Percentiles rank a stretch among this genome's conserved stretches.
Evolutionary conservation across 1,284 basidiomycete genomes (phyloP).

Genomic region (Clitocybe nebularis): DNA sequence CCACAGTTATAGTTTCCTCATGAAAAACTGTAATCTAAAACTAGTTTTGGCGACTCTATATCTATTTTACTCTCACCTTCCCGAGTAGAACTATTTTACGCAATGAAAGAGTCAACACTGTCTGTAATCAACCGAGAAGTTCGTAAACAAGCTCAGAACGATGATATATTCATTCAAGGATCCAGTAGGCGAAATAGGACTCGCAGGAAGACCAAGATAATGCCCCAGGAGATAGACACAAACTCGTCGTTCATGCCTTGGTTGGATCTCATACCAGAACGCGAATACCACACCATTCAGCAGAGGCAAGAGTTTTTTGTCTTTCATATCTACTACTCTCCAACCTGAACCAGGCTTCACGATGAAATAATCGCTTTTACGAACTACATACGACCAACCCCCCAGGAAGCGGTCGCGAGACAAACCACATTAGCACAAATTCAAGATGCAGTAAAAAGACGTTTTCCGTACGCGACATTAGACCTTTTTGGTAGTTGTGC

Average conservation of each 20-base stretch:
- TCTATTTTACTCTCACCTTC: too few relatives aligned
- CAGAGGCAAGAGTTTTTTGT: slow-evolving; percentile 17
- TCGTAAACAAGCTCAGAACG: slow-evolving; percentile 8
- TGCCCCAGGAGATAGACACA: neutral
- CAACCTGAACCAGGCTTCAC: slow-evolving; percentile 46
- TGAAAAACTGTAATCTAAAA: too few relatives aligned
- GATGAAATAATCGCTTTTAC: slow-evolving; percentile 61
- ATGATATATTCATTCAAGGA: slow-evolving; percentile 2
- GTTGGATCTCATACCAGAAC: slow-evolving; percentile 16
- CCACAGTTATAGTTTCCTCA: too few relatives aligned
- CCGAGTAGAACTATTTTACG: too few relatives aligned
- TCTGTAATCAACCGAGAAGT: slow-evolving; percentile 14
- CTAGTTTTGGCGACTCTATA: too few relatives aligned
- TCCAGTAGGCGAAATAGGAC: neutral
- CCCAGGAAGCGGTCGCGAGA: slow-evolving; percentile 49
- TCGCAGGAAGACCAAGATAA: neutral
- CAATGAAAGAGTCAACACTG: slow-evolving; percentile 16
- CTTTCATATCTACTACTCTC: neutral
- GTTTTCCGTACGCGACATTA: slow-evolving; percentile 51
- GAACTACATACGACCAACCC: slow-evolving; percentile 53
- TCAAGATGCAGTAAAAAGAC: slow-evolving; percentile 37
- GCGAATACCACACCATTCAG: slow-evolving; percentile 23
- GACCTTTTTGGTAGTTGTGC: slow-evolving; percentile 62
- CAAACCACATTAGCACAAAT: slow-evolving; percentile 51
- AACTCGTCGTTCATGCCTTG: slow-evolving; percentile 19